Evolutionary conservation across 2,329 filamentous ascomycete genomes (phyloP).

Genomic region (Fusarium algeriense): DNA sequence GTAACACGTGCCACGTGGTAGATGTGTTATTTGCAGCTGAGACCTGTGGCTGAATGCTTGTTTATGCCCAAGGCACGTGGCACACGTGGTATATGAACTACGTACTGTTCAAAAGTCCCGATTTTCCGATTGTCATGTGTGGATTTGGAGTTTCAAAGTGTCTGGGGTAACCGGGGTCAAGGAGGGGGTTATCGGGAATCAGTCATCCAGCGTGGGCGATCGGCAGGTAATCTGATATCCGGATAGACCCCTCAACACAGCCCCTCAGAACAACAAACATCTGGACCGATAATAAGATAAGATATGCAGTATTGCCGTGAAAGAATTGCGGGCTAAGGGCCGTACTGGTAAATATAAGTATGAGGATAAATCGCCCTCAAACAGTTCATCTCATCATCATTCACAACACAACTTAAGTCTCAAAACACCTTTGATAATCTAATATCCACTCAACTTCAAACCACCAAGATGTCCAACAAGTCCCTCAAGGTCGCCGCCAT

Average conservation of each 20-base stretch:
- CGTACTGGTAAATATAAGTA: neutral
- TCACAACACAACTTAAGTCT: neutral
- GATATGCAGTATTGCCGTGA: neutral
- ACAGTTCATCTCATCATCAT: neutral
- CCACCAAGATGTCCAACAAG: constrained; percentile 9
- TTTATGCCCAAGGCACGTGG: no score
- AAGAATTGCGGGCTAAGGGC: fast-evolving
- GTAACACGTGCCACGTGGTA: no score
- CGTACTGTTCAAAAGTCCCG: fast-evolving
- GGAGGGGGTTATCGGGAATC: neutral
- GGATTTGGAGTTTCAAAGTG: neutral
- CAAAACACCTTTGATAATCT: neutral
- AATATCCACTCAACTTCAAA: neutral
- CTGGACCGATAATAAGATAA: no score
- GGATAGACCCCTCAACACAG: neutral
- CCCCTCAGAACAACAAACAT: neutral
- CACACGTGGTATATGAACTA: neutral
- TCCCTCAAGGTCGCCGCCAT: constrained; percentile 45
- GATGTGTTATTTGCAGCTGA: neutral
- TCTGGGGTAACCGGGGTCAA: neutral
- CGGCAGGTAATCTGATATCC: constrained; percentile 4
- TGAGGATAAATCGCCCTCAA: neutral
- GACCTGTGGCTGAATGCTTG: no score
- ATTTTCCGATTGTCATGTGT: neutral
- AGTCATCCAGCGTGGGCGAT: neutral